These are phyloP conservation scores for Alisma plantagoaquatica DNA, from an alignment of 106 monocot genomes.

Conservation along the genomic window DNA sequence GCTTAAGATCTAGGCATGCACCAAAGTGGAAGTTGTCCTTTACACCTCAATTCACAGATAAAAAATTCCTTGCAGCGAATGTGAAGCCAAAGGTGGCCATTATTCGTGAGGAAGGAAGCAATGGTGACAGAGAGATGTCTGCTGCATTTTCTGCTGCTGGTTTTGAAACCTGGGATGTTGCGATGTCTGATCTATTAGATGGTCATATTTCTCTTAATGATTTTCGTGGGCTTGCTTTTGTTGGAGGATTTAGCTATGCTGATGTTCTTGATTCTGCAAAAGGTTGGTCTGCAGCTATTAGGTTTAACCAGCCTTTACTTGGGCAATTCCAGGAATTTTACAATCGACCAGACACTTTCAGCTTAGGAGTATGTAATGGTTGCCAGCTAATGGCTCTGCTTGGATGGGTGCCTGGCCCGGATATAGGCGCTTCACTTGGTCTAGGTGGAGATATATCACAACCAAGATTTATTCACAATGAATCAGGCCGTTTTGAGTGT, in stretches of 20 bases:
- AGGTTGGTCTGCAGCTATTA: slow-evolving; percentile 92
- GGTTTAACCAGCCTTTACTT: slow-evolving; percentile 60
- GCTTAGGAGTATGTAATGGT: slow-evolving; percentile 93
- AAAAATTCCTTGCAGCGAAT: slow-evolving; percentile 22
- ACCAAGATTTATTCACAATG: slow-evolving; percentile 94
- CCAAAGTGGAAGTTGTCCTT: slow-evolving; percentile 77
- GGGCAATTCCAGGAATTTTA: slow-evolving; percentile 71
- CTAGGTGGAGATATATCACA: slow-evolving; percentile 43
- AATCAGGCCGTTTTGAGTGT: slow-evolving; percentile 87
- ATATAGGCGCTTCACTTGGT: slow-evolving; percentile 26
- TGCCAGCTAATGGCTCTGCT: slow-evolving; percentile 98
- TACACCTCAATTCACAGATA: slow-evolving; percentile 49
- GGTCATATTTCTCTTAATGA: slow-evolving; percentile 39
- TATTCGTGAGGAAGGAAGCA: slow-evolving; percentile 97
- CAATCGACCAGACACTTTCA: slow-evolving; percentile 69
- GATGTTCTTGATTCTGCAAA: slow-evolving; percentile 92
- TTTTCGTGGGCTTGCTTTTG: slow-evolving; percentile 83
- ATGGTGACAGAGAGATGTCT: slow-evolving; percentile 94
- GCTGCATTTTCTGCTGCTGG: slow-evolving; percentile 86
- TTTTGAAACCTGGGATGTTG: slow-evolving; percentile 92
- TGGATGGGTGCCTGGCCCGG: slow-evolving; percentile 78
- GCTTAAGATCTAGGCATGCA: slow-evolving; percentile 40
- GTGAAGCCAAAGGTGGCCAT: slow-evolving; percentile 78
- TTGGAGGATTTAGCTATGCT: slow-evolving; percentile 96
- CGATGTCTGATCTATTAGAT: slow-evolving; percentile 79